Evolutionary conservation across 306 rosid genomes (phyloP).

Genomic region (Sechiopsis laciniata): DNA sequence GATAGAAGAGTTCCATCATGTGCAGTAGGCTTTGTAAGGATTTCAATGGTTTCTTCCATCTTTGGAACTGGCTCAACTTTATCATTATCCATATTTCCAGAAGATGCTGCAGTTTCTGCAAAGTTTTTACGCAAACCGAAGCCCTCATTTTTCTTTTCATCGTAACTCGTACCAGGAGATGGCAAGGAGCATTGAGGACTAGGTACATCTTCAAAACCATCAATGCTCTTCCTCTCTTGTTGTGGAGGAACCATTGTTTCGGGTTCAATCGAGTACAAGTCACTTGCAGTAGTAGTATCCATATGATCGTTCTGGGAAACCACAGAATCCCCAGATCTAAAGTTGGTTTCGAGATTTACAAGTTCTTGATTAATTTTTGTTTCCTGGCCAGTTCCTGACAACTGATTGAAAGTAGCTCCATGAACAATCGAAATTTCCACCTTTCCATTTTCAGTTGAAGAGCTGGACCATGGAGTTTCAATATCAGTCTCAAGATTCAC

Average conservation of each 20-base stretch:
- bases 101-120: conserved; percentile 24
- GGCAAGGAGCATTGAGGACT: conserved; percentile 11
- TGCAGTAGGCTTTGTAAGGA: conserved; percentile 28
- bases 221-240: conserved; percentile 26
- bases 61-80: conserved; percentile 25
- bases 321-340: conserved; percentile 28
- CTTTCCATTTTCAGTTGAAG: not conserved
- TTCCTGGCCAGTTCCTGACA: conserved; percentile 15
- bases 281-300: conserved; percentile 28
- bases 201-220: conserved; percentile 26
- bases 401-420: no score
- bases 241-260: conserved; percentile 29
- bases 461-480: not conserved
- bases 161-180: conserved; percentile 11
- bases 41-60: conserved; percentile 27
- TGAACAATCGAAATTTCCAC: no score
- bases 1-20: conserved; percentile 30
- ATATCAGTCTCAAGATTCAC: conserved; percentile 30
- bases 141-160: conserved; percentile 7
- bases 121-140: not conserved
- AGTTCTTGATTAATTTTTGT: not conserved
- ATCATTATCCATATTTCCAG: conserved; percentile 31
- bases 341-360: conserved; percentile 30
- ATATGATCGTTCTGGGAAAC: conserved; percentile 26
- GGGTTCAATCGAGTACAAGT: conserved; percentile 28